Evolutionary conservation across 2,329 filamentous ascomycete genomes (phyloP), one percentile per base, ranked within the genome.

Genomic region (Clarireedia homoeocarpa): DNA sequence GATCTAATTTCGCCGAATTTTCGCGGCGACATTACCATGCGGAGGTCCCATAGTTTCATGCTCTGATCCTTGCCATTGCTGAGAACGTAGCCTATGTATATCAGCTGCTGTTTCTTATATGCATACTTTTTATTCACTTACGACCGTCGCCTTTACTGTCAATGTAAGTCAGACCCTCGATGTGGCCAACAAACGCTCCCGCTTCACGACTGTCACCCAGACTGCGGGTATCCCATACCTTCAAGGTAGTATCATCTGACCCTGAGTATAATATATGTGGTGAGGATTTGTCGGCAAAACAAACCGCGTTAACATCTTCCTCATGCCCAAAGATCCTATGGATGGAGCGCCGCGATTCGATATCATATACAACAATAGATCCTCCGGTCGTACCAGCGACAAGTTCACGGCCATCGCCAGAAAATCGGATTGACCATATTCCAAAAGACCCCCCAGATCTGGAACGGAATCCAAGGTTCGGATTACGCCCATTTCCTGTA

Each of bases 221-320:
- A 71, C 87, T 92, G 74, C 94, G 82, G 48, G 92, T 82, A 68
- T 99, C 94, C 94, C 94, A 99, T 2, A 99, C 90, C 67, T 96
- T 95, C 65, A 97, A 81, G 0, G 90, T 95, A 2, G 88, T 86
- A 68, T 99, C 94, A 67, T 99, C 94, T 0, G 91, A 96, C 20
- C 94, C 94, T 0, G 91, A 96, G 72, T 96, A 97, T 2, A 99
- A 77, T 59, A 97, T 92, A 69, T 99, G 91, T 1, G 94, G 92
- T 0, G 89, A 95, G 30, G 82, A 81, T 59, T 84, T 85, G 71
- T 97, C 91, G 1, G 91, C 94, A 66, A 95, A 97, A 71, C 91
- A 96, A 0, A 99, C 94, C 4, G 94, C 94, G 65, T 97, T 99
- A 54, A 97, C 92, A 69, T 99, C 91, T 63, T 95, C 83, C 4